These are phyloP conservation scores for Papilionanthe hybrid DNA, from an alignment of 116 monocot genomes.

Conservation along the genomic window DNA sequence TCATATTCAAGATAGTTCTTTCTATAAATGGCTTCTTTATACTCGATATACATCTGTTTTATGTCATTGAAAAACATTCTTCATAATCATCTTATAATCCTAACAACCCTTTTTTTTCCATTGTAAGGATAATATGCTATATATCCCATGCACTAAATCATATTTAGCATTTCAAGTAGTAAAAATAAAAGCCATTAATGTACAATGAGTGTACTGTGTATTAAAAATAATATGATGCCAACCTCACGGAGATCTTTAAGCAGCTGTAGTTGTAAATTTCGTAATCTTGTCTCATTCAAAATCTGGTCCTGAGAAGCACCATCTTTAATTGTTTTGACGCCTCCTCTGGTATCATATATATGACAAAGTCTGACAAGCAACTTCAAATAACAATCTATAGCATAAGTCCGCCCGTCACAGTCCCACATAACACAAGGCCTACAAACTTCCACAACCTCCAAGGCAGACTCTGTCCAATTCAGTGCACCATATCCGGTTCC, in stretches of 20 bases:
- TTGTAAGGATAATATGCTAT: too few species aligned
- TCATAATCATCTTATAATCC: too few species aligned
- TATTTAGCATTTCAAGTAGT: neutral
- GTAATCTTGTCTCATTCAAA: constrained; percentile 88
- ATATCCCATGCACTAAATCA: neutral
- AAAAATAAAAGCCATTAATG: neutral
- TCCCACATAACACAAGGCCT: constrained; percentile 96
- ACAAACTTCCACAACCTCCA: constrained; percentile 98
- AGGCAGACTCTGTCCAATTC: constrained; percentile 94
- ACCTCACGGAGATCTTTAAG: constrained; percentile 97
- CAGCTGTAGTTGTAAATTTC: constrained; percentile 88
- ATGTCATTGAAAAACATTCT: too few species aligned
- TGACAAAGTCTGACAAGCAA: constrained; percentile 98
- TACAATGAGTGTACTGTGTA: neutral
- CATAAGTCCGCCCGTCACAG: constrained; percentile 96
- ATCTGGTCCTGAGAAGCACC: constrained; percentile 99
- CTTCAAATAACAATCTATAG: constrained; percentile 96
- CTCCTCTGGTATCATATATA: constrained; percentile 98
- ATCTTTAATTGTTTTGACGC: constrained; percentile 86
- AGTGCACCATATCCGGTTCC: constrained; percentile 98
- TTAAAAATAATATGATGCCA: constrained; percentile 9
- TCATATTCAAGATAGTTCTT: too few species aligned
- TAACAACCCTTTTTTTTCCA: too few species aligned
- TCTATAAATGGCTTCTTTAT: too few species aligned
- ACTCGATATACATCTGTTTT: too few species aligned